Evolutionary conservation across 108 stramenopile genomes (phyloP).

Genomic region (Cylindrotheca closterium): DNA sequence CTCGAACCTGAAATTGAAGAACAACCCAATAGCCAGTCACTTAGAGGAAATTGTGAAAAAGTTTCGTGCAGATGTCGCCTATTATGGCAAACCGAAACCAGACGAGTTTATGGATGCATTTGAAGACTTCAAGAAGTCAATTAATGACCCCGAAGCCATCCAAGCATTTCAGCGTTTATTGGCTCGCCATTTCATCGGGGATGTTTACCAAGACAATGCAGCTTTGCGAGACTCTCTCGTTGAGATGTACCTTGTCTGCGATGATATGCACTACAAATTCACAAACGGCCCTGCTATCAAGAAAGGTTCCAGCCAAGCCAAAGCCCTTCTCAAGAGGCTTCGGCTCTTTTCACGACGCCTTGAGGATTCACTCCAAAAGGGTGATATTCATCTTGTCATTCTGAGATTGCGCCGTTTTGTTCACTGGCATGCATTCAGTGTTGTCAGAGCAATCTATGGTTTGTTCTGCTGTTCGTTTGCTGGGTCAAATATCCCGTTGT

Average conservation of each 20-base stretch:
- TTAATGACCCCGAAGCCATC: conserved; percentile 21
- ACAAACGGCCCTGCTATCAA: neutral
- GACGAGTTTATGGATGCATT: conserved; percentile 28
- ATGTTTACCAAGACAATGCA: conserved; percentile 35
- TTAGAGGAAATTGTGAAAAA: conserved; percentile 13
- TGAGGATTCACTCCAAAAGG: conserved; percentile 25
- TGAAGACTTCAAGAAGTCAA: conserved; percentile 6
- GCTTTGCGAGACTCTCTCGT: conserved; percentile 37
- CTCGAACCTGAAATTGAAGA: neutral
- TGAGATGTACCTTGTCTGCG: conserved; percentile 17
- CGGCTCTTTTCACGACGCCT: conserved; percentile 12
- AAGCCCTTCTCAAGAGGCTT: conserved; percentile 23
- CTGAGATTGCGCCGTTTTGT: conserved; percentile 12
- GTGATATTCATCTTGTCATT: conserved; percentile 23
- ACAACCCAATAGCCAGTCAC: conserved; percentile 27
- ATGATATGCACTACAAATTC: conserved; percentile 6
- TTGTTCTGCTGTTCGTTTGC: conserved; percentile 18
- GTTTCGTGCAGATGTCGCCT: conserved; percentile 20
- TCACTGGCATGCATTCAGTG: conserved; percentile 15
- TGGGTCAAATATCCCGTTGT: neutral
- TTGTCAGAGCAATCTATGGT: conserved; percentile 18
- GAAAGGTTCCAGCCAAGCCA: neutral
- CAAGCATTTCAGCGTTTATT: conserved; percentile 24
- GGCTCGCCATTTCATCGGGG: conserved; percentile 17
- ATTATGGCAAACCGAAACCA: conserved; percentile 31